Percentiles rank a stretch among this genome's conserved stretches.
These are phyloP conservation scores for Tolypocladium pustulatum DNA, from an alignment of 2,329 filamentous ascomycete genomes.

Conservation along the genomic window DNA sequence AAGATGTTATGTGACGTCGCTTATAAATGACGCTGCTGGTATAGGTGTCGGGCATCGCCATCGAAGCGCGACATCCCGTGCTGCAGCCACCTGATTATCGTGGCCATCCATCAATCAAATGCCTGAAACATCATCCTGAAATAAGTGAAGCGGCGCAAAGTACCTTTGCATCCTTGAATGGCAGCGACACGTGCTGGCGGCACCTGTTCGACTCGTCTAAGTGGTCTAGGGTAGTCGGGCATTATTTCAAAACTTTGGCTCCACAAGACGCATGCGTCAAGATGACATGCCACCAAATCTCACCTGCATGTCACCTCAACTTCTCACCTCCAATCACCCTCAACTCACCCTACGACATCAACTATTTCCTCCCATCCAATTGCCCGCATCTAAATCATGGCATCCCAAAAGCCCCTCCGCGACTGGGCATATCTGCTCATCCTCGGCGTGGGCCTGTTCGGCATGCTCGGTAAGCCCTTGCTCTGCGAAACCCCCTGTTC, in stretches of 20 bases:
- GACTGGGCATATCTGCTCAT: slow-evolving; percentile 25
- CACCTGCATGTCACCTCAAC: neutral
- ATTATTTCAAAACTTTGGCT: no score
- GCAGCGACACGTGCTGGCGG: no score
- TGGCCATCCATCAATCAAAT: no score
- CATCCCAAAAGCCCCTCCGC: slow-evolving; percentile 13
- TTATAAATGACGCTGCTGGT: no score
- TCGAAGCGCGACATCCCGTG: no score
- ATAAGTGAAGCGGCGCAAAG: no score
- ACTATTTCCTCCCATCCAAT: no score
- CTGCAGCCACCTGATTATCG: no score
- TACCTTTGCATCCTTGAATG: no score
- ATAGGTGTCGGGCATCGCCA: no score
- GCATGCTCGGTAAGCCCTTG: slow-evolving; percentile 21
- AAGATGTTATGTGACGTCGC: no score
- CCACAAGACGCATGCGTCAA: neutral
- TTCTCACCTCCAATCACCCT: neutral
- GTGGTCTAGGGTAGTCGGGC: neutral
- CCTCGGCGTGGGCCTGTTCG: slow-evolving; percentile 20
- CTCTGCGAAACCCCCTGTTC: neutral
- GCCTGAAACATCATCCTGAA: no score
- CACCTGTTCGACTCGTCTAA: neutral
- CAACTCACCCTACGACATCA: neutral
- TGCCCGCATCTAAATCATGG: slow-evolving; percentile 7
- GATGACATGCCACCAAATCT: neutral